These are phyloP conservation scores for Metschnikowia lochheadii DNA, from an alignment of 805 yeast species.

Conservation along the genomic window DNA sequence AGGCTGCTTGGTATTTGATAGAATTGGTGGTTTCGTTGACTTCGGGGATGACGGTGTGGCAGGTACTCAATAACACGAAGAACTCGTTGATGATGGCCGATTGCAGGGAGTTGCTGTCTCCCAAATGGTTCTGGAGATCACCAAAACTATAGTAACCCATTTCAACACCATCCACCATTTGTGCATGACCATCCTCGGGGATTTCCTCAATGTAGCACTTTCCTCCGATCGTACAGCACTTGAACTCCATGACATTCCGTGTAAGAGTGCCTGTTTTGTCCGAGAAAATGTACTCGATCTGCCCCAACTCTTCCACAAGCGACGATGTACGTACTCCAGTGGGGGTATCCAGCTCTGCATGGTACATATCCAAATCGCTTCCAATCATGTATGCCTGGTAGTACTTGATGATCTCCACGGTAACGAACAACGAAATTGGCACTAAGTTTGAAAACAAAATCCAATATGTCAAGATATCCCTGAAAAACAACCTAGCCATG, in stretches of 20 bases:
- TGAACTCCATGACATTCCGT: constrained; percentile 94
- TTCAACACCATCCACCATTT: constrained; percentile 71
- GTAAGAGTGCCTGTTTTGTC: constrained; percentile 98
- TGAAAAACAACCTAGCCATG: constrained; percentile 69
- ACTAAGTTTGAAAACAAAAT: constrained; percentile 92
- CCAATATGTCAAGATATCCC: constrained; percentile 91
- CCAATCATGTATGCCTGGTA: constrained; percentile 93
- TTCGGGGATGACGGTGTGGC: constrained; percentile 98
- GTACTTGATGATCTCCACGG: constrained; percentile 92
- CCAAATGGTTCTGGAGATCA: constrained; percentile 49
- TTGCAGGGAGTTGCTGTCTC: constrained; percentile 42
- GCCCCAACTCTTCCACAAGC: constrained; percentile 95
- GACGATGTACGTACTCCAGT: constrained; percentile 94
- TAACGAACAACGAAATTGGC: constrained; percentile 95
- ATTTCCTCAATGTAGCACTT: constrained; percentile 80
- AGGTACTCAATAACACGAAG: constrained; percentile 77
- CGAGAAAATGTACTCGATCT: constrained; percentile 91
- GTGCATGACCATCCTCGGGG: constrained; percentile 84
- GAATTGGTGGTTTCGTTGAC: constrained; percentile 49
- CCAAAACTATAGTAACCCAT: constrained; percentile 73
- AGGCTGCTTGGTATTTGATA: constrained; percentile 95
- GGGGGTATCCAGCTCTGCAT: constrained; percentile 85
- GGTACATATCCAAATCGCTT: constrained; percentile 90
- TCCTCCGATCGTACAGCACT: constrained; percentile 90
- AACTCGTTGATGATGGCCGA: constrained; percentile 63